Evolutionary conservation across 75 land plant species (phyloP).

Genomic region (Cunninghamia lanceolata): DNA sequence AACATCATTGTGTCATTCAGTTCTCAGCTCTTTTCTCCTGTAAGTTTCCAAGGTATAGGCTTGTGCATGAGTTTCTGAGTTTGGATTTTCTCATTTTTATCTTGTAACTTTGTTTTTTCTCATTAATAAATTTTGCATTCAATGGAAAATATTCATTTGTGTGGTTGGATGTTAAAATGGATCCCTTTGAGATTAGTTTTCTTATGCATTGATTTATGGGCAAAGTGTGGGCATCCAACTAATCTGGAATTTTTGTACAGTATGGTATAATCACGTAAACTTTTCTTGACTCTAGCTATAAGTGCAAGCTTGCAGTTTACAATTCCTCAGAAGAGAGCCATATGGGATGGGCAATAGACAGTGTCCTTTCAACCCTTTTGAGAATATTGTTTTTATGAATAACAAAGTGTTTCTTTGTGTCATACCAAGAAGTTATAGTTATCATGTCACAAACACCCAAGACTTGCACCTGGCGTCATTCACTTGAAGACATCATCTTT

Average conservation of each 20-base stretch:
- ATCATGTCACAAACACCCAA: not conserved
- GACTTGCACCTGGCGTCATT: not conserved
- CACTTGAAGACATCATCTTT: not conserved
- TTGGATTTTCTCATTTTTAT: not conserved
- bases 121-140: not conserved
- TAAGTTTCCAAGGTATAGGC: not conserved
- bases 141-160: not conserved
- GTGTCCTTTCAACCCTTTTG: not conserved
- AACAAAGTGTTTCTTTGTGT: too few species aligned
- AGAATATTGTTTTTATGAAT: not conserved
- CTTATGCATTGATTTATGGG: not conserved
- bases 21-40: not conserved
- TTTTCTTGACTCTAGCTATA: too few species aligned
- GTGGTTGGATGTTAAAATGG: not conserved
- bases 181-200: not conserved
- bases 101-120: not conserved
- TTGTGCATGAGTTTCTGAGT: not conserved
- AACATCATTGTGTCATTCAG: not conserved
- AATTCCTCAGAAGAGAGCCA: too few species aligned
- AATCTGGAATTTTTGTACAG: too few species aligned
- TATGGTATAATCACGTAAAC: too few species aligned
- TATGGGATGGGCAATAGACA: too few species aligned
- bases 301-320: too few species aligned
- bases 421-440: too few species aligned
- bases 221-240: not conserved